Evolutionary conservation across 148 eudicot genomes (phyloP).

Genomic region (Hydrangea macrophylla): DNA sequence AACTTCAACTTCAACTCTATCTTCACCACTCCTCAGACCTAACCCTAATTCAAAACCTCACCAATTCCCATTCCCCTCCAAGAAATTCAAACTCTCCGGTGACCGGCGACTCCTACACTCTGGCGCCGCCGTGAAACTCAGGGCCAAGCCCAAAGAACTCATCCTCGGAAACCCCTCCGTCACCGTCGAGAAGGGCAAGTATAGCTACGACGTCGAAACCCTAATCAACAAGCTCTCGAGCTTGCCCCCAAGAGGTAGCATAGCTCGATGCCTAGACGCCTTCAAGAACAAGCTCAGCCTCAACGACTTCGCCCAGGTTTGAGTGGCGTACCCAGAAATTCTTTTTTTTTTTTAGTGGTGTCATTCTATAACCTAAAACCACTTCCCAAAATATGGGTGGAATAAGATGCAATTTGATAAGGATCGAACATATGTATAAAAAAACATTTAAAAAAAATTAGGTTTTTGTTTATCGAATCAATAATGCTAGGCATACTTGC

Average conservation of each 20-base stretch:
- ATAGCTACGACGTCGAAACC: conserved; percentile 79
- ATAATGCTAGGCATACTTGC: too few relatives aligned
- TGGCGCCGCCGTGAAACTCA: conserved; percentile 18
- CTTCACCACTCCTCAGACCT: conserved; percentile 21
- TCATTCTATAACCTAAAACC: too few relatives aligned
- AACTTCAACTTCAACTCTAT: conserved; percentile 21
- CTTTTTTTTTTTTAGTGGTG: too few relatives aligned
- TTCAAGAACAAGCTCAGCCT: conserved; percentile 78
- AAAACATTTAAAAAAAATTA: too few relatives aligned
- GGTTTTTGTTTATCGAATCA: too few relatives aligned
- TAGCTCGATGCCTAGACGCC: conserved; percentile 80
- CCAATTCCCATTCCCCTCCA: conserved; percentile 13
- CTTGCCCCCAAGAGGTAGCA: conserved; percentile 85
- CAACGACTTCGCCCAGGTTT: conserved; percentile 63
- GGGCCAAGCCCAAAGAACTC: conserved; percentile 58
- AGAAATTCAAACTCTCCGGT: neutral
- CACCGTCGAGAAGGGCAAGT: conserved; percentile 84
- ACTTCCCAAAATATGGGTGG: too few relatives aligned
- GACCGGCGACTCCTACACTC: conserved; percentile 9
- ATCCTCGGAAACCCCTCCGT: conserved; percentile 64
- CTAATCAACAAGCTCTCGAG: conserved; percentile 82
- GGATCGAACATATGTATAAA: too few relatives aligned
- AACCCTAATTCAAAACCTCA: neutral
- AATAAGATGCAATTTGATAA: too few relatives aligned
- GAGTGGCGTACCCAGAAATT: too few relatives aligned